These are phyloP conservation scores for Amanita rubescens DNA, from an alignment of 768 basidiomycete genomes.

Conservation along the genomic window DNA sequence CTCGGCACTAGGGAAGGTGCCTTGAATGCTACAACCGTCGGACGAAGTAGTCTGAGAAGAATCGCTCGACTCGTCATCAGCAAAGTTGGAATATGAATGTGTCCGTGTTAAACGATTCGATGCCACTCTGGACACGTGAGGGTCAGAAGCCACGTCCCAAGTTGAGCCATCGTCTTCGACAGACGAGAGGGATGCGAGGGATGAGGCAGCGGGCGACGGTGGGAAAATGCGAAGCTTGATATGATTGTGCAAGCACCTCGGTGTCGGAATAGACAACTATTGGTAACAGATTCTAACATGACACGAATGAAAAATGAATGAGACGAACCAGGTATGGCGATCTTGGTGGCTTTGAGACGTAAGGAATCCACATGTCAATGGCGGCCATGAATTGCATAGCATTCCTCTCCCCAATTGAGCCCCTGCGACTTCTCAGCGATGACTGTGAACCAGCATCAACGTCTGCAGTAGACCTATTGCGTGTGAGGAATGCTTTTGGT, in stretches of 20 bases:
- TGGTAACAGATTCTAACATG: slow-evolving; percentile 7
- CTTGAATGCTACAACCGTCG: slow-evolving; percentile 63
- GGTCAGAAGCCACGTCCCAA: slow-evolving; percentile 77
- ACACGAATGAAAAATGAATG: not conserved
- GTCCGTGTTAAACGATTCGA: slow-evolving; percentile 43
- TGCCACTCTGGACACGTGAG: slow-evolving; percentile 55
- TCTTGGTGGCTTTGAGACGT: slow-evolving; percentile 55
- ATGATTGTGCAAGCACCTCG: slow-evolving; percentile 71
- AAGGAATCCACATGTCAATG: slow-evolving; percentile 71
- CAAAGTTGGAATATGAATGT: slow-evolving; percentile 61
- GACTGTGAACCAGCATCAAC: slow-evolving; percentile 19
- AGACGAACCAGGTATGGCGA: slow-evolving; percentile 64
- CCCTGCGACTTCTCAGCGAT: slow-evolving; percentile 34
- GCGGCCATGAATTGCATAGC: slow-evolving; percentile 74
- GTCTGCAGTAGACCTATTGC: slow-evolving; percentile 23
- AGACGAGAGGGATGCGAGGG: slow-evolving; percentile 70
- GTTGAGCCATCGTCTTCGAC: slow-evolving; percentile 58
- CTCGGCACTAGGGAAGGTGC: slow-evolving; percentile 73
- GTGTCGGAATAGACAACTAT: slow-evolving; percentile 71
- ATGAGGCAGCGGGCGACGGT: slow-evolving; percentile 44
- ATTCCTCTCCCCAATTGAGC: slow-evolving; percentile 53
- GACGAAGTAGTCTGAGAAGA: slow-evolving; percentile 48
- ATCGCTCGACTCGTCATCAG: slow-evolving; percentile 79
- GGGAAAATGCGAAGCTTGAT: slow-evolving; percentile 71
- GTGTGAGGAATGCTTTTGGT: slow-evolving; percentile 53